Evolutionary conservation across 148 eudicot genomes (phyloP), one percentile per base, ranked within the genome.

Genomic region (Silene latifolia): DNA sequence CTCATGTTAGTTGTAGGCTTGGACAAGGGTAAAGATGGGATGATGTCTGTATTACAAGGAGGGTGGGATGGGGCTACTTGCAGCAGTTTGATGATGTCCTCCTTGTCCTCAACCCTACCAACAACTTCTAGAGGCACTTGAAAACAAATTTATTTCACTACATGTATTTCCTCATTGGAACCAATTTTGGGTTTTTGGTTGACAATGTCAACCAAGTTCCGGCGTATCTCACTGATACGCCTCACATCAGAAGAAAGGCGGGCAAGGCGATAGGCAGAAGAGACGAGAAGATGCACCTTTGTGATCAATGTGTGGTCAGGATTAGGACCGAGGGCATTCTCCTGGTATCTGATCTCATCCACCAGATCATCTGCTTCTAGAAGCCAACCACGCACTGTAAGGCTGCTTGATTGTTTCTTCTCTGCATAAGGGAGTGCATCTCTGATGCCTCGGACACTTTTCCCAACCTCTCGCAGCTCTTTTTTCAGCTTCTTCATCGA

Each of bases 351-450:
- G 48, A 73, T 51, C 62, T 71, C 76, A 15, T 77, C 80, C 57
- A 77, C 56, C 44, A 72, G 46, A 42, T 77, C 80, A 78, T 78
- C 80, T 51, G 76, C 80, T 32, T 57, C 58, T 18, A 72, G 39
- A 19, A 78, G 71, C 75, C 80, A 78, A 39, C 65, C 57, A 20
- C 56, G 80, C 15, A 72, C 25, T 8, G 66, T 63, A 12, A 56
- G 64, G 58, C 71, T 77, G 44, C 60, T 35, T 27, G 67, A 17
- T 19, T 78, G 76, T 54, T 35, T 72, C 69, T 72, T 15, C 51
- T 78, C 80, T 5, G 80, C 80, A 56, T 15, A 59, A 5, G 73
- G 27, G n/a, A 78, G 66, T 7, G 32, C 67, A 29, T 57, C 76
- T 66, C 60, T 64, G 20, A 79, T 61, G 15, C 57, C 54, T 20